Evolutionary conservation across 352 stramenopile genomes (phyloP).

Genomic region (Phytopythium vexans): DNA sequence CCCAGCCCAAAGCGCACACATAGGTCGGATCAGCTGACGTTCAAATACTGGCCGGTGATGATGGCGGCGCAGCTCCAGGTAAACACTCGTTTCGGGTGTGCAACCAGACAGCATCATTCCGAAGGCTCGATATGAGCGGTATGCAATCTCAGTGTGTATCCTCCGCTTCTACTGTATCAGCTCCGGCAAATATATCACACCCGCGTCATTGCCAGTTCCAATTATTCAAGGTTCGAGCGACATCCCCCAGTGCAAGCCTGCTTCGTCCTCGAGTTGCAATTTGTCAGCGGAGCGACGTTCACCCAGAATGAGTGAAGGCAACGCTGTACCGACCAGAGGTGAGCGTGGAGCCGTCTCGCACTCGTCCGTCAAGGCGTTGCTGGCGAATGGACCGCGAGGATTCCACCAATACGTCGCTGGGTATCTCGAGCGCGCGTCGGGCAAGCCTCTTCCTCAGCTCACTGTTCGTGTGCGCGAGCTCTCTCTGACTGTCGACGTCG

Average conservation of each 20-base stretch:
- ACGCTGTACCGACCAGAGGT: too few species aligned
- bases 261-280: too few species aligned
- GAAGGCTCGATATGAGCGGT: too few species aligned
- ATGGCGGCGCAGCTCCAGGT: neutral
- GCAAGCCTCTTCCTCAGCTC: constrained; percentile 27
- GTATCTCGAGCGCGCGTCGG: constrained; percentile 22
- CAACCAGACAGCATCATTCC: too few species aligned
- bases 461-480: constrained; percentile 36
- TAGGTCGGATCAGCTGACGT: neutral
- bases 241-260: too few species aligned
- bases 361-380: constrained; percentile 12
- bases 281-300: too few species aligned
- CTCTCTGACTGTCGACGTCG: constrained; percentile 24
- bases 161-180: too few species aligned
- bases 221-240: too few species aligned
- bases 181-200: too few species aligned
- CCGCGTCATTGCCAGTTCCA: too few species aligned
- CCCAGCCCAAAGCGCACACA: neutral
- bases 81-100: constrained; percentile 1
- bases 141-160: too few species aligned
- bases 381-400: constrained; percentile 25
- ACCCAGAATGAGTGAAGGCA: too few species aligned
- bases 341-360: constrained; percentile 4
- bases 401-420: constrained; percentile 30
- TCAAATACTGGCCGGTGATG: constrained; percentile 6